These are phyloP conservation scores for Phytomonas sp. DNA, from an alignment of 208 protist genomes.

Conservation along the genomic window DNA sequence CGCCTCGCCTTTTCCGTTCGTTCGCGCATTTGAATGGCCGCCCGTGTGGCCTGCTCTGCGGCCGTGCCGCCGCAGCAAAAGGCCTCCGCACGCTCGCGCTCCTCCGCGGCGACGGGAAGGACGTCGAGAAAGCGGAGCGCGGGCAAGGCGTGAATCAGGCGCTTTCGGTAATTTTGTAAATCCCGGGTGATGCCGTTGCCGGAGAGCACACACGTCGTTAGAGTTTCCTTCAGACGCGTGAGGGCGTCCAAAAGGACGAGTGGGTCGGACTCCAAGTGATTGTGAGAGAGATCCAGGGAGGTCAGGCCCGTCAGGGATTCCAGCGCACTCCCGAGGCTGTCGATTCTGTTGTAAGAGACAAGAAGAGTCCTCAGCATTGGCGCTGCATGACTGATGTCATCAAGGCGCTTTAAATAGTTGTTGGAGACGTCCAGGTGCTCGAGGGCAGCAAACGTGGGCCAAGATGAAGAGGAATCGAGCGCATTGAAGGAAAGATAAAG, in stretches of 20 bases:
- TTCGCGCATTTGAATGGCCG: conserved; percentile 19
- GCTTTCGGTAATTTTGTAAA: conserved; percentile 73
- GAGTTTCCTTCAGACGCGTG: conserved; percentile 11
- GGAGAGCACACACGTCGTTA: conserved; percentile 72
- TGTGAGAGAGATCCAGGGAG: conserved; percentile 68
- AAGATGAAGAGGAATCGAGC: conserved; percentile 31
- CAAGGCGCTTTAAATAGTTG: conserved; percentile 49
- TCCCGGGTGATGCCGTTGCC: conserved; percentile 65
- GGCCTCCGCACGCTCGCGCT: conserved; percentile 61
- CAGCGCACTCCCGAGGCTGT: conserved; percentile 10
- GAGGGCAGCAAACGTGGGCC: conserved; percentile 59
- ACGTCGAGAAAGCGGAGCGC: conserved; percentile 67
- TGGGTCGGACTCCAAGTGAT: conserved; percentile 26
- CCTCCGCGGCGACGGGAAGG: conserved; percentile 53
- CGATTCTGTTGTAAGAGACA: conserved; percentile 38
- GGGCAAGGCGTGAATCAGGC: conserved; percentile 40
- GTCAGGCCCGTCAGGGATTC: conserved; percentile 10
- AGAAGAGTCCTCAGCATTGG: conserved; percentile 50
- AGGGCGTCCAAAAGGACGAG: conserved; percentile 19
- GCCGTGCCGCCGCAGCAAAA: conserved; percentile 37
- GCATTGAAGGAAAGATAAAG: conserved; percentile 88
- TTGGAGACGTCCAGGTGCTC: conserved; percentile 77
- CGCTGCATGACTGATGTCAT: conserved; percentile 27
- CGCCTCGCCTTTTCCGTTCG: conserved; percentile 21
- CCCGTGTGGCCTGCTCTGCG: conserved; percentile 29